phyloP scores from a whole-genome alignment of 495 filamentous ascomycete species.

The Daldinia bambusicola region DNA sequence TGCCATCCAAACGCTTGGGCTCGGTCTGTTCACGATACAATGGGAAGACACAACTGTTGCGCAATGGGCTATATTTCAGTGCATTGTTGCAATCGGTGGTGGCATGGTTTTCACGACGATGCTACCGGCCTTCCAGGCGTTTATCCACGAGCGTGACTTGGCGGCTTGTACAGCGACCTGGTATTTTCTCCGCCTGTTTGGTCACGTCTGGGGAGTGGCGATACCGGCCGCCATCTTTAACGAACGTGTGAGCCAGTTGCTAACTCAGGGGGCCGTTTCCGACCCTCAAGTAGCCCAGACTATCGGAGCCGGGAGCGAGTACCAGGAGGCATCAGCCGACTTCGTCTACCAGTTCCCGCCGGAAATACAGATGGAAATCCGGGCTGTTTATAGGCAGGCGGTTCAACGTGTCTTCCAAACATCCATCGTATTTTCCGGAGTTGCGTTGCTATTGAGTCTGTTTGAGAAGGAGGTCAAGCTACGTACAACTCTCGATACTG shows the following conservation, averaged over 20 bases:
- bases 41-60: conserved; percentile 43
- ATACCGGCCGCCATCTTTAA: no score
- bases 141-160: conserved; percentile 48
- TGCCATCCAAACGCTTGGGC: conserved; percentile 51
- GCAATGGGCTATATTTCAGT: conserved; percentile 43
- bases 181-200: no score
- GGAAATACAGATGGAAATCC: conserved; percentile 28
- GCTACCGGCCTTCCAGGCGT: conserved; percentile 54
- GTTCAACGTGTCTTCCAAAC: conserved; percentile 43
- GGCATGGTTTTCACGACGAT: conserved; percentile 48
- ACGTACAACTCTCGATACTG: conserved; percentile 47
- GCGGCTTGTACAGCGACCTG: conserved; percentile 51
- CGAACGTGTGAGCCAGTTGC: conserved; percentile 63
- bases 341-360: conserved; percentile 10
- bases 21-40: conserved; percentile 55
- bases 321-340: conserved; percentile 25
- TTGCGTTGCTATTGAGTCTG: conserved; percentile 37
- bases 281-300: conserved; percentile 26
- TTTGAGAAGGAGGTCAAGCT: conserved; percentile 48
- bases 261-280: conserved; percentile 11
- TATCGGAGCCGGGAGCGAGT: conserved; percentile 38
- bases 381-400: conserved; percentile 40
- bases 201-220: no score
- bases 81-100: conserved; percentile 38
- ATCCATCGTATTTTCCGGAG: conserved; percentile 36